Percentiles rank a stretch among this genome's conserved stretches.
These are phyloP conservation scores for Sphaerulina musiva DNA, from an alignment of 2,329 filamentous ascomycete genomes.

Conservation along the genomic window DNA sequence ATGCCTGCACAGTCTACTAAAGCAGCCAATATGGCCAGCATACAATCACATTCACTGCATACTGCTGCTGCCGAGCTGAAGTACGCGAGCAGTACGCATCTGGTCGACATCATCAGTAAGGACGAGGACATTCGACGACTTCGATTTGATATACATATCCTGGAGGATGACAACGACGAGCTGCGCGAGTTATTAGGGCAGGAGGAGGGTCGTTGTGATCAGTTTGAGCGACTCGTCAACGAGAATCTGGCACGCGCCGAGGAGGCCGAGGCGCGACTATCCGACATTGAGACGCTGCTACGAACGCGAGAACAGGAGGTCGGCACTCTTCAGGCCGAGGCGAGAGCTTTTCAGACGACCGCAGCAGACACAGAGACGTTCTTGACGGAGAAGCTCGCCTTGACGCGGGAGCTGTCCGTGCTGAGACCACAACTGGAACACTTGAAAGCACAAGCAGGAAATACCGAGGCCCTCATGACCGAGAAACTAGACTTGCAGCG, in stretches of 20 bases:
- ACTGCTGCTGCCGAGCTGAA: conserved; percentile 58
- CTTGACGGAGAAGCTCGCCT: conserved; percentile 57
- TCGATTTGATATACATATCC: conserved; percentile 61
- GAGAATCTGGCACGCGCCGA: conserved; percentile 43
- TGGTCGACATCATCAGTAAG: conserved; percentile 62
- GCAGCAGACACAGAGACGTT: conserved; percentile 65
- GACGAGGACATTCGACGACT: conserved; percentile 68
- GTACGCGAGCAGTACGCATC: conserved; percentile 59
- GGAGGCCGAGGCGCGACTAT: conserved; percentile 41
- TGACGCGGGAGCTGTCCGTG: conserved; percentile 53
- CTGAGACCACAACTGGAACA: conserved; percentile 58
- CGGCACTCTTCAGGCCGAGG: conserved; percentile 59
- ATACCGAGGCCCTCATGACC: conserved; percentile 61
- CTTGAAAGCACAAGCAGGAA: conserved; percentile 51
- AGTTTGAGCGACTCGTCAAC: conserved; percentile 47
- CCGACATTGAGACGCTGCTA: conserved; percentile 47
- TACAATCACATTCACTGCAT: conserved; percentile 44
- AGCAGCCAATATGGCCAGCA: conserved; percentile 21
- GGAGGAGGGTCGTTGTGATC: conserved; percentile 55
- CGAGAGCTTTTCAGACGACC: conserved; percentile 60
- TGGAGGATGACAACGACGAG: conserved; percentile 66
- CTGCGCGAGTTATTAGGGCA: conserved; percentile 58
- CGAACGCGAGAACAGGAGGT: conserved; percentile 50
- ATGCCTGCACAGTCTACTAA: conserved; percentile 10
- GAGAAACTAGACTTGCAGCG: conserved; percentile 77